A percentile compares a stretch with the other conserved stretches of the same genome.
These are phyloP conservation scores for Yarrowia sp. DNA, from an alignment of 805 yeast genomes.

Conservation along the genomic window DNA sequence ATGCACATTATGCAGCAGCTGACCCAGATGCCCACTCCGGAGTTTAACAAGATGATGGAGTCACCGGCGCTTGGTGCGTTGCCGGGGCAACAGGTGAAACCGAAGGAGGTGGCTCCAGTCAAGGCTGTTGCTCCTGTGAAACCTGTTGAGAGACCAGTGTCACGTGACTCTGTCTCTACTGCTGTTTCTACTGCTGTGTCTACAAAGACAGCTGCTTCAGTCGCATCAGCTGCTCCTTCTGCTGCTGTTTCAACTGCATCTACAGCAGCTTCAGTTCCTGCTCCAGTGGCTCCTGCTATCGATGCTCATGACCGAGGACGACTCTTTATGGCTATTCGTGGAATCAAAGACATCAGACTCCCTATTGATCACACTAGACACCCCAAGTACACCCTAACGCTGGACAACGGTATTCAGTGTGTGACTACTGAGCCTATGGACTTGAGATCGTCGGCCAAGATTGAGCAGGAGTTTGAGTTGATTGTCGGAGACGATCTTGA, in stretches of 20 bases:
- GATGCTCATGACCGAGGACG: conserved; percentile 32
- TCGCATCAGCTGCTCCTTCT: not conserved
- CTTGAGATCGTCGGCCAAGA: conserved; percentile 37
- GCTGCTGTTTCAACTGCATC: not conserved
- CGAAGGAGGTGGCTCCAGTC: not conserved
- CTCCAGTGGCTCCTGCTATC: not conserved
- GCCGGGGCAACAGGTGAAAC: too few relatives aligned
- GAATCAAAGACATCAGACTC: conserved; percentile 41
- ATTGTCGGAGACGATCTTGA: conserved; percentile 60
- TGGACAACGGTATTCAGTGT: conserved; percentile 80
- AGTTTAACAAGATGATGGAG: conserved; percentile 22
- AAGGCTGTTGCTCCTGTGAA: not conserved
- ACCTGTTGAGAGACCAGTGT: not conserved
- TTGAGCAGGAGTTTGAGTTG: conserved; percentile 78
- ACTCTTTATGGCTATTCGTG: conserved; percentile 32
- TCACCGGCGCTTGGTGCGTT: not conserved
- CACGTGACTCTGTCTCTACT: not conserved
- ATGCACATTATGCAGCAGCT: conserved; percentile 25
- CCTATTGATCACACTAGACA: conserved; percentile 46
- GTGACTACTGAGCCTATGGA: conserved; percentile 56
- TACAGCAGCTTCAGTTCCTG: not conserved
- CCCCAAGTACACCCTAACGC: conserved; percentile 48
- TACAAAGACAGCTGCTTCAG: not conserved
- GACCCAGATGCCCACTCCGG: conserved; percentile 27
- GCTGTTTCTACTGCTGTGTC: not conserved